These are phyloP conservation scores for Leucocoprinus leucothites DNA, from an alignment of 768 basidiomycete species.

Conservation along the genomic window DNA sequence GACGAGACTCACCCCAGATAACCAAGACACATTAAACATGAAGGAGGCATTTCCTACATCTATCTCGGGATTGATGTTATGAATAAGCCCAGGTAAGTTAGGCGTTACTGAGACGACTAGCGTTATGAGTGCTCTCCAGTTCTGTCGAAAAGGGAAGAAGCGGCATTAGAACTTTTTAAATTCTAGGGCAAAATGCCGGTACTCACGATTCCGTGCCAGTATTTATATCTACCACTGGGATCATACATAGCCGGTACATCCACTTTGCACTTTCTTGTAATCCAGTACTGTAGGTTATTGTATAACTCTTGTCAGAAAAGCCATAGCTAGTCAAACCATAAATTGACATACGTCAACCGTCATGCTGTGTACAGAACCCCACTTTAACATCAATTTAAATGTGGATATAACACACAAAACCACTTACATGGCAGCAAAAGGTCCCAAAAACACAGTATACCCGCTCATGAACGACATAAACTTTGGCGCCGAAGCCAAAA, in stretches of 20 bases:
- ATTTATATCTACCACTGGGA: conserved; percentile 74
- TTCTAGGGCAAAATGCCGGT: too few relatives aligned
- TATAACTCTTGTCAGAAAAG: conserved; percentile 1
- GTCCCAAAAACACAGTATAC: conserved; percentile 84
- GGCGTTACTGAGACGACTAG: conserved; percentile 67
- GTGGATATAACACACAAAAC: neutral
- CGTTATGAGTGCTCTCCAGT: conserved; percentile 77
- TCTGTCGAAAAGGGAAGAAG: conserved; percentile 38
- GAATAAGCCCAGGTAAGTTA: conserved; percentile 73
- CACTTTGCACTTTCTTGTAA: conserved; percentile 66
- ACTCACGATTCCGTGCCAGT: conserved; percentile 69
- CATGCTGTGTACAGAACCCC: too few relatives aligned
- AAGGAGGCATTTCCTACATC: conserved; percentile 53
- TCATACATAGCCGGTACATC: conserved; percentile 86
- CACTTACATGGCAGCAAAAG: conserved; percentile 75
- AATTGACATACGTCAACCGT: conserved; percentile 39
- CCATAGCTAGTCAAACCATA: neutral
- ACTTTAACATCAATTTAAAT: too few relatives aligned
- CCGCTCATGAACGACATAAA: conserved; percentile 80
- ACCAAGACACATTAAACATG: conserved; percentile 72
- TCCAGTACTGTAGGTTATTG: conserved; percentile 59
- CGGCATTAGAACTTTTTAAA: neutral
- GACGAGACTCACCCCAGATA: conserved; percentile 67
- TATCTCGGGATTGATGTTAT: conserved; percentile 66
- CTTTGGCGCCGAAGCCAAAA: conserved; percentile 61